A percentile compares a stretch with the other conserved stretches of the same genome.
phyloP scores from a whole-genome alignment of 2,329 filamentous ascomycete species.

The Diaporthe sp. region DNA sequence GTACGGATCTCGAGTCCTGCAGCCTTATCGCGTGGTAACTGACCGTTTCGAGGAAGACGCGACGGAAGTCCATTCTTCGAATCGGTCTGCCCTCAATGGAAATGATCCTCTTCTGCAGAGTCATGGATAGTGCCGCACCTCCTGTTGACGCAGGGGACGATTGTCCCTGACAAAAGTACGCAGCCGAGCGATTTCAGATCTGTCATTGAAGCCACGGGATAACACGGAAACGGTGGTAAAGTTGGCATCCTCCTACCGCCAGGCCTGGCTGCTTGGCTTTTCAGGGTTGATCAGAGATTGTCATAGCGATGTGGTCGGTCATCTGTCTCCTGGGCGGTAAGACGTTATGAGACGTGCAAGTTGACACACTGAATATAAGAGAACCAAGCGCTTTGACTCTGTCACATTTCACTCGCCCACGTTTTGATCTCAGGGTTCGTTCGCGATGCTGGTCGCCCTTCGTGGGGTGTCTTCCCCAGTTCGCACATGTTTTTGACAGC shows the following conservation, averaged over 20 bases:
- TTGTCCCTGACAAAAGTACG: neutral
- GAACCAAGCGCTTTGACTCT: neutral
- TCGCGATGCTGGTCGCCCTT: neutral
- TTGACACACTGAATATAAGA: neutral
- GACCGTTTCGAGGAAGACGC: neutral
- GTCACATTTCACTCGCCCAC: constrained; percentile 2
- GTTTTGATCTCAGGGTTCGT: neutral
- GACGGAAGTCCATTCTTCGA: neutral
- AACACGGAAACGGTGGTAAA: neutral
- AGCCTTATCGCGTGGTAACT: constrained; percentile 2
- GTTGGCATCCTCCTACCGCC: neutral
- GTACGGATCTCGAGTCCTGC: constrained; percentile 9
- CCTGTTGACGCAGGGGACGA: neutral
- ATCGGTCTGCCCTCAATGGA: constrained; percentile 4
- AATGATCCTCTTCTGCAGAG: constrained; percentile 16
- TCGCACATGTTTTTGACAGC: neutral
- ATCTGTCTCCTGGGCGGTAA: neutral
- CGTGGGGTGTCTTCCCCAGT: neutral
- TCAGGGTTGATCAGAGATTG: neutral
- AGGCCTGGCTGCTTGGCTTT: neutral
- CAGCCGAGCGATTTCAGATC: neutral
- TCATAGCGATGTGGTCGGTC: neutral
- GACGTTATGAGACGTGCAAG: neutral
- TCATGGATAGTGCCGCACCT: neutral
- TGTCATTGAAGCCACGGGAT: neutral